Base-by-base conservation (phyloP, 345 rosid genomes). In the Turritis glabra region DNA sequence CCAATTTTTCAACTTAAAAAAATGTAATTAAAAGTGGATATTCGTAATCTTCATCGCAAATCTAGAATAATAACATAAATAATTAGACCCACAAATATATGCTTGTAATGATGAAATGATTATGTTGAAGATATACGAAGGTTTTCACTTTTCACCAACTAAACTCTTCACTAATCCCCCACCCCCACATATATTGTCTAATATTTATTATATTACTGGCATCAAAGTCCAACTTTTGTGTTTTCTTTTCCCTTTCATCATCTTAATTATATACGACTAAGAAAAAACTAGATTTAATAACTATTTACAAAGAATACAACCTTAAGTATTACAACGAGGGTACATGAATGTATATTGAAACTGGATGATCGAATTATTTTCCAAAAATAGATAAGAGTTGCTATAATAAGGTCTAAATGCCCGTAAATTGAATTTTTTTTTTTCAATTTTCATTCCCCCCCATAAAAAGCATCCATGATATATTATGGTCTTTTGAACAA, bases 91-190 rank as follows among this genome's bases (percentile, higher is more conserved):
- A 76, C 64, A 68, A n/a, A 69, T 53, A 52, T 62, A 54, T 62
- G 80, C n/a, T 62, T 76, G 70, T 65, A 43, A 76, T 76, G 75
- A 76, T 76, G 80, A 76, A 76, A 76, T 76, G 80, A 76, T 69
- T 69, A 69, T 69, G 75, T 76, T 71, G 80, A 76, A 76, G 75
- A 76, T 51, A 46, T 76, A 53, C 1, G 43, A 62, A 61, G 41
- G 70, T 53, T 69, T 44, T 62, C 60, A 62, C 75, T 76, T 69
- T 76, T 69, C 75, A 69, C 80, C 75, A 63, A 69, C 80, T 63
- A 12, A 25, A 53, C 60, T 48, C 59, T 54, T 69, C 59, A 69
- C 56, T 53, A 52, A 59, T 50, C 41, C 51, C 26, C 17, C 67
- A 47, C 65, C 50, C 50, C 50, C 50, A 44, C 50, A 44, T 44